Base-by-base conservation (phyloP, 192 early-diverging fungal genomes). In the Rhizophagus sp. region DNA sequence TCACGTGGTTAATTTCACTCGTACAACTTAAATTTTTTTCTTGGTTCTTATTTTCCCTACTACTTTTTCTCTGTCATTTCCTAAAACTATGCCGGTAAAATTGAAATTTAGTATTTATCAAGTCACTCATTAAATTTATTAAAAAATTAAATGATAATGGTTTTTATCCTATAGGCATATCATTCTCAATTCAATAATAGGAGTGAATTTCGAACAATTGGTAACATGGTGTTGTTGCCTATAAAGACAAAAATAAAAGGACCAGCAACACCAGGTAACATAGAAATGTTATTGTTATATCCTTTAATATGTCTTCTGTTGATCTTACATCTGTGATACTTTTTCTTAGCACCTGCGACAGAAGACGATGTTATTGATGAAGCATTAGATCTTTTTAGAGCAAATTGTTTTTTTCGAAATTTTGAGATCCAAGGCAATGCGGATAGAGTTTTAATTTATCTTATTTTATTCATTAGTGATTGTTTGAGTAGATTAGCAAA, bases 321-420 rank as follows among this genome's bases (percentile, higher is more conserved):
- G 39, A 41, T 41, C 5, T 41, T 41, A 36, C 0, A 41, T 41
- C 39, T 41, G 0, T 41, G 39, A 41, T 41, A 41, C 4, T 11
- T 30, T 13, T 49, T 63, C 41, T 64, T 79, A 44, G 92, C 93
- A 41, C 75, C 83, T 19, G 47, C 83, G 8, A 78, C 82, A 70
- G 85, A 83, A 4, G 92, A 95, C 62, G 98, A 99, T 86, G 94
- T 95, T 41, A 90, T 99, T 78, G 96, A 98, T 81, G 98, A 99
- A 83, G 94, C 98, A 47, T 81, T 99, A 65, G 93, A 91, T 79
- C 83, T 99, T 72, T 99, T 96, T 90, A 91, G 97, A 36, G 96
- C 97, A 75, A 99, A 99, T 86, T 94, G 94, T 82, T 89, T 99
- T 67, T 99, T 99, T 91, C 91, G 96, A 76, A 99, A 99, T 90